Percentiles rank a stretch among this genome's conserved stretches.
Conservation (phyloP, 148 eudicot genomes). For the Camellia granthamiana region DNA sequence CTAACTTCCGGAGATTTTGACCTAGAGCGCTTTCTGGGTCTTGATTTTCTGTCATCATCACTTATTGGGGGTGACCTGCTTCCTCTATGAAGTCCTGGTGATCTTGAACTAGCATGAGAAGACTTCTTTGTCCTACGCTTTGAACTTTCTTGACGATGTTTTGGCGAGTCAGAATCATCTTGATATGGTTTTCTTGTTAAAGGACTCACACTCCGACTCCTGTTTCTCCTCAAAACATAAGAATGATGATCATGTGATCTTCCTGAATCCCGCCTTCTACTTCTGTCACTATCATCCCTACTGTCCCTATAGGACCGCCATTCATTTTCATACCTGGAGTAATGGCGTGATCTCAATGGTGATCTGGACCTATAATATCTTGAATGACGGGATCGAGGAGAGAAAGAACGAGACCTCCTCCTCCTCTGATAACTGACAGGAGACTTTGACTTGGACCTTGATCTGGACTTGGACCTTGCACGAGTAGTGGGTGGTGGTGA, state of each 20-base stretch:
- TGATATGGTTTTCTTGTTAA: conserved; percentile 56
- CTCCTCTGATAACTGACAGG: conserved; percentile 47
- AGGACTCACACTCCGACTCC: conserved; percentile 76
- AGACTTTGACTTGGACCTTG: conserved; percentile 53
- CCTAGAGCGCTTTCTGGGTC: conserved; percentile 52
- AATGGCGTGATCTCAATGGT: conserved; percentile 67
- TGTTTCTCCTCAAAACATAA: conserved; percentile 62
- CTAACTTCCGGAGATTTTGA: conserved; percentile 57
- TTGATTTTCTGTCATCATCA: conserved; percentile 50
- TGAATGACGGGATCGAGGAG: conserved; percentile 55
- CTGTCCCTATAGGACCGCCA: conserved; percentile 46
- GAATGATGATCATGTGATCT: conserved; percentile 53
- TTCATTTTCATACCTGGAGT: conserved; percentile 64
- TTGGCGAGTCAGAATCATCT: conserved; percentile 60
- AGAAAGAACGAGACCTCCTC: conserved; percentile 58
- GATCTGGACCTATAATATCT: conserved; percentile 71
- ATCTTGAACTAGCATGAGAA: conserved; percentile 44
- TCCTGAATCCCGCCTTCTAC: conserved; percentile 51
- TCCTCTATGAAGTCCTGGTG: conserved; percentile 56
- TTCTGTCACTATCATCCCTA: conserved; percentile 54
- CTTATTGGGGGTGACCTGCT: conserved; percentile 50
- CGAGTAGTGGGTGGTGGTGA: conserved; percentile 55
- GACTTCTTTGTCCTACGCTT: conserved; percentile 34
- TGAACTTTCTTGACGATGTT: conserved; percentile 47
- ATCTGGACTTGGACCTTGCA: conserved; percentile 54